Evolutionary conservation across 805 yeast species (phyloP).

Genomic region (Wickerhamiella alocasiicola): DNA sequence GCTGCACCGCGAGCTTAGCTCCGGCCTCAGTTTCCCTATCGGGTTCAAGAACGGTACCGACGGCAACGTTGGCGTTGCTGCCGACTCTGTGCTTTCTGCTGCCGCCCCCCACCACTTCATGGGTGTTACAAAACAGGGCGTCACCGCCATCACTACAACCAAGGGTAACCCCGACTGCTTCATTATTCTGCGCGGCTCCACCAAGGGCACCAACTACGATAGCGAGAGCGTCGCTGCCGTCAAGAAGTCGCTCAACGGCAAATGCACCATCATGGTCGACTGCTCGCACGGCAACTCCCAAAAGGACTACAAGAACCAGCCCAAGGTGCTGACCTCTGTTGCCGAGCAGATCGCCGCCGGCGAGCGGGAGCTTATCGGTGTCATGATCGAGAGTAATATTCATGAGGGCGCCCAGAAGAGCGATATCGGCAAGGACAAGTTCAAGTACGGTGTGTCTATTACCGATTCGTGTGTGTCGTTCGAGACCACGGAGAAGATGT

Average conservation of each 20-base stretch:
- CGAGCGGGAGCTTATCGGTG: slow-evolving; percentile 71
- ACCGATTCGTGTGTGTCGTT: slow-evolving; percentile 95
- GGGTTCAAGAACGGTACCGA: slow-evolving; percentile 99
- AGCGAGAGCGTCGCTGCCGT: slow-evolving; percentile 64
- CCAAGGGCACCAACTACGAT: slow-evolving; percentile 85
- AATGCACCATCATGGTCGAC: slow-evolving; percentile 66
- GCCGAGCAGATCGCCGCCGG: slow-evolving; percentile 75
- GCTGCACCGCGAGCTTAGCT: slow-evolving; percentile 92
- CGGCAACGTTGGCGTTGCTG: slow-evolving; percentile 82
- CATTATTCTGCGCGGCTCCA: slow-evolving; percentile 93
- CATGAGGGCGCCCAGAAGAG: slow-evolving; percentile 84
- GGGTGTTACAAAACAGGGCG: slow-evolving; percentile 95
- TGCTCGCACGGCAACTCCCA: slow-evolving; percentile 96
- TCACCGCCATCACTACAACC: slow-evolving; percentile 92
- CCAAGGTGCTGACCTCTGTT: slow-evolving; percentile 72
- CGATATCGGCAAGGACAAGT: slow-evolving; percentile 46
- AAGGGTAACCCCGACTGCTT: slow-evolving; percentile 92
- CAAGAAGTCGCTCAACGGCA: slow-evolving; percentile 44
- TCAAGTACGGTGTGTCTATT: slow-evolving; percentile 89
- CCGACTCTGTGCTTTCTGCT: slow-evolving; percentile 91
- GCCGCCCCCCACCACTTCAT: slow-evolving; percentile 86
- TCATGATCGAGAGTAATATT: slow-evolving; percentile 90
- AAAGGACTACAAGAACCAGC: slow-evolving; percentile 92
- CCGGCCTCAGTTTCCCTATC: slow-evolving; percentile 96
- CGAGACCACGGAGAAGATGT: slow-evolving; percentile 76